Percentiles rank a stretch among this genome's conserved stretches.
These are phyloP conservation scores for Elaeis oleifera DNA, from an alignment of 202 grass and related monocot species.

Conservation along the genomic window DNA sequence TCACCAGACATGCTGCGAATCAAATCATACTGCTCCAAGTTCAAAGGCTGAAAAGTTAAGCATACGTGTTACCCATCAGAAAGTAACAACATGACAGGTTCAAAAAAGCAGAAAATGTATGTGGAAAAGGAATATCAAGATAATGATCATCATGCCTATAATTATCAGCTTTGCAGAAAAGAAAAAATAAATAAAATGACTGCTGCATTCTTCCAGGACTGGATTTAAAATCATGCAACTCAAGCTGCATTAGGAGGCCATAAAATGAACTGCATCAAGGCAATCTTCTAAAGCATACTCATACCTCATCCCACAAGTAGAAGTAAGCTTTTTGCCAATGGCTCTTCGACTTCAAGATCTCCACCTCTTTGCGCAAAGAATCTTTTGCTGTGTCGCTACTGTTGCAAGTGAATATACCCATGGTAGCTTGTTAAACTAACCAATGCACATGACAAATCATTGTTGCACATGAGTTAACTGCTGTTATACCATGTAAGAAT, in stretches of 20 bases:
- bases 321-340: slow-evolving; percentile 98
- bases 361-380: slow-evolving; percentile 67
- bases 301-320: slow-evolving; percentile 97
- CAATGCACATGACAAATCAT: slow-evolving; percentile 2
- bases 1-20: slow-evolving; percentile 85
- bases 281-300: not conserved
- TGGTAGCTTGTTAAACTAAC: not conserved
- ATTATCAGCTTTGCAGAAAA: not conserved
- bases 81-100: not conserved
- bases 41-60: slow-evolving; percentile 65
- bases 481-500: slow-evolving; percentile 75
- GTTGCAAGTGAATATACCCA: slow-evolving; percentile 23
- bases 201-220: not conserved
- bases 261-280: slow-evolving; percentile 12
- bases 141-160: not conserved
- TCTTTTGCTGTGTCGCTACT: slow-evolving; percentile 71
- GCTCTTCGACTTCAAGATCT: slow-evolving; percentile 67
- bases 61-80: slow-evolving; percentile 27
- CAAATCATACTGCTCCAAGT: slow-evolving; percentile 77
- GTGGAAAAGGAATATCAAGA: not conserved
- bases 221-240: not conserved
- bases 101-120: not conserved
- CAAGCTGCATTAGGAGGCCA: not conserved
- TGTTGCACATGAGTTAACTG: slow-evolving; percentile 8
- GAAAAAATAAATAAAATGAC: not conserved